These are phyloP conservation scores for Epichloe uncinata DNA, from an alignment of 2,329 filamentous ascomycete species.

Conservation along the genomic window DNA sequence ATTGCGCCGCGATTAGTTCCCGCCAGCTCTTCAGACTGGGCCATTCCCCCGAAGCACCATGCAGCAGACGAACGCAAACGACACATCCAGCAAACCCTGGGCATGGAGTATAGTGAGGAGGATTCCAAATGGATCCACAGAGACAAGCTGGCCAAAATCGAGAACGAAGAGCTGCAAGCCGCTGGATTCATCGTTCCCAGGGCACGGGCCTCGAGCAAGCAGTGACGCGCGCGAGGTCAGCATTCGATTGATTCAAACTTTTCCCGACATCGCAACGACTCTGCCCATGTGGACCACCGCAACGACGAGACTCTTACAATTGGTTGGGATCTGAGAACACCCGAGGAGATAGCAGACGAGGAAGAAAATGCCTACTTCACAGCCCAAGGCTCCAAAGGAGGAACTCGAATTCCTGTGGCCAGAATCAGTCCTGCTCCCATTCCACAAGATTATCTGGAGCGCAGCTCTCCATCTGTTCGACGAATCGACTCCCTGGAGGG, in stretches of 20 bases:
- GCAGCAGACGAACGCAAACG: slow-evolving; percentile 14
- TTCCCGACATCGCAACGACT: slow-evolving; percentile 31
- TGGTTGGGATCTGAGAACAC: slow-evolving; percentile 59
- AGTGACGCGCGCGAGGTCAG: slow-evolving; percentile 16
- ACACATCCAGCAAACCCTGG: slow-evolving; percentile 13
- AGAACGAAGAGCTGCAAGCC: slow-evolving; percentile 67
- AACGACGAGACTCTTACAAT: slow-evolving; percentile 24
- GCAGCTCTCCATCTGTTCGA: slow-evolving; percentile 55
- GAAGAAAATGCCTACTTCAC: slow-evolving; percentile 38
- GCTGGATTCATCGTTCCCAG: slow-evolving; percentile 54
- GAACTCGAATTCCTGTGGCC: slow-evolving; percentile 77
- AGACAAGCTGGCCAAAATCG: slow-evolving; percentile 71
- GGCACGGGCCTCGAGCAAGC: slow-evolving; percentile 38
- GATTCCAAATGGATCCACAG: slow-evolving; percentile 74
- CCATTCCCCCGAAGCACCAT: slow-evolving; percentile 9
- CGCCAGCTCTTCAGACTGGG: slow-evolving; percentile 7
- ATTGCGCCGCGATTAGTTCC: slow-evolving; percentile 13
- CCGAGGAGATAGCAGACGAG: slow-evolving; percentile 62
- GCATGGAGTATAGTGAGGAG: slow-evolving; percentile 30
- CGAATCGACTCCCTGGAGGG: slow-evolving; percentile 44
- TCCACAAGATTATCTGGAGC: slow-evolving; percentile 56
- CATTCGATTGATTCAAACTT: slow-evolving; percentile 4
- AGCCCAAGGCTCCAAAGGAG: slow-evolving; percentile 42
- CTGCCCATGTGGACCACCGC: slow-evolving; percentile 20
- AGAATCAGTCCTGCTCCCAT: slow-evolving; percentile 69